phyloP scores from a whole-genome alignment of 2,329 filamentous ascomycete genomes.

The Epichloe uncinata region DNA sequence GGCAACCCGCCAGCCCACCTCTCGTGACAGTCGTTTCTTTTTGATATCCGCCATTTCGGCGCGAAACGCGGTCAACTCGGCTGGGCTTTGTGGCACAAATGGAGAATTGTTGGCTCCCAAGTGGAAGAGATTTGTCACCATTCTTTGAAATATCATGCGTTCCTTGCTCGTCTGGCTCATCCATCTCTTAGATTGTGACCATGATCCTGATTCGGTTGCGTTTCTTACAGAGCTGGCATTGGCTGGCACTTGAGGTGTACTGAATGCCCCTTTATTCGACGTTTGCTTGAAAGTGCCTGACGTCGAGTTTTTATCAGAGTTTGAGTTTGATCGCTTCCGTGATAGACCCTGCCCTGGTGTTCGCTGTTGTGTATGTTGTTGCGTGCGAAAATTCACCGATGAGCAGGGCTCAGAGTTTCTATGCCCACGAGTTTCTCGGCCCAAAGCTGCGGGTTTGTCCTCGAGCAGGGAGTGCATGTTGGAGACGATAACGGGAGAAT shows the following conservation, averaged over 20 bases:
- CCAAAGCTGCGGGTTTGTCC: not conserved
- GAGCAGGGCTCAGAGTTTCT: not conserved
- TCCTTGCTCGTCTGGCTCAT: slow-evolving; percentile 21
- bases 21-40: slow-evolving; percentile 13
- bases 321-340: not conserved
- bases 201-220: slow-evolving; percentile 14
- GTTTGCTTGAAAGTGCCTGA: not conserved
- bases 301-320: not conserved
- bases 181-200: slow-evolving; percentile 28
- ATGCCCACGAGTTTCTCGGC: not conserved
- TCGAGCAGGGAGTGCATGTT: not conserved
- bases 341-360: not conserved
- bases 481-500: not conserved
- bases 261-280: slow-evolving; percentile 1
- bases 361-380: not conserved
- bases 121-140: slow-evolving; percentile 21
- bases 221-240: not conserved
- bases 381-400: not conserved
- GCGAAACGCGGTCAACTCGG: slow-evolving; percentile 21
- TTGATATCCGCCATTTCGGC: slow-evolving; percentile 16
- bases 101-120: slow-evolving; percentile 24
- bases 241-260: not conserved
- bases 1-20: slow-evolving; percentile 13
- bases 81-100: slow-evolving; percentile 22
- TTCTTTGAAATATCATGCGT: slow-evolving; percentile 21